Evolutionary conservation across 371 early-diverging fungal genomes (phyloP).

Genomic region (Mycotypha africana): DNA sequence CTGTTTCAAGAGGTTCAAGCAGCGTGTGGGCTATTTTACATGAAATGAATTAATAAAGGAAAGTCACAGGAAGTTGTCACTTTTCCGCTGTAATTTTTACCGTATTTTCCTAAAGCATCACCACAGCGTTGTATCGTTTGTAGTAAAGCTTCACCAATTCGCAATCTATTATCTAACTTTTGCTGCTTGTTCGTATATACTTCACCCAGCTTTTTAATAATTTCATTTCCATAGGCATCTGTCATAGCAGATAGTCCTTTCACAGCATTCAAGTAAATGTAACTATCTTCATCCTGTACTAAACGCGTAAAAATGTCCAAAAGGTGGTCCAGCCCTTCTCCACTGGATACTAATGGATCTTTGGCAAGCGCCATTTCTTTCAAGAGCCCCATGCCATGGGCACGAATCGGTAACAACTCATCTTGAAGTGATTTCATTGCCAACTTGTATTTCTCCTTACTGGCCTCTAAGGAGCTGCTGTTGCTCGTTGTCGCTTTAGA

Average conservation of each 20-base stretch:
- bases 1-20: slow-evolving; percentile 60
- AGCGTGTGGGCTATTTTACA: slow-evolving; percentile 44
- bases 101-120: slow-evolving; percentile 71
- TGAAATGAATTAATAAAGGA: slow-evolving; percentile 1
- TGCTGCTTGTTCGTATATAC: slow-evolving; percentile 58
- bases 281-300: slow-evolving; percentile 76
- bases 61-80: not conserved
- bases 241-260: slow-evolving; percentile 78
- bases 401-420: slow-evolving; percentile 79
- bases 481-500: not conserved
- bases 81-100: slow-evolving; percentile 31
- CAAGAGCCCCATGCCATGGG: slow-evolving; percentile 79
- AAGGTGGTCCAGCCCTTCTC: slow-evolving; percentile 54
- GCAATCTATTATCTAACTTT: slow-evolving; percentile 68
- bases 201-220: slow-evolving; percentile 57
- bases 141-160: slow-evolving; percentile 84
- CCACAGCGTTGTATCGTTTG: slow-evolving; percentile 83
- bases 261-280: slow-evolving; percentile 85
- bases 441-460: slow-evolving; percentile 55
- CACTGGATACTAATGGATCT: slow-evolving; percentile 45
- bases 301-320: slow-evolving; percentile 73
- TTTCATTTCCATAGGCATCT: slow-evolving; percentile 68
- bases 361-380: slow-evolving; percentile 70
- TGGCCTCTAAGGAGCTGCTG: slow-evolving; percentile 26
- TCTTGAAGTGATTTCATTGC: slow-evolving; percentile 78